Evolutionary conservation across 108 stramenopile species (phyloP).

Genomic region (Cyclostephanos tholiformis): DNA sequence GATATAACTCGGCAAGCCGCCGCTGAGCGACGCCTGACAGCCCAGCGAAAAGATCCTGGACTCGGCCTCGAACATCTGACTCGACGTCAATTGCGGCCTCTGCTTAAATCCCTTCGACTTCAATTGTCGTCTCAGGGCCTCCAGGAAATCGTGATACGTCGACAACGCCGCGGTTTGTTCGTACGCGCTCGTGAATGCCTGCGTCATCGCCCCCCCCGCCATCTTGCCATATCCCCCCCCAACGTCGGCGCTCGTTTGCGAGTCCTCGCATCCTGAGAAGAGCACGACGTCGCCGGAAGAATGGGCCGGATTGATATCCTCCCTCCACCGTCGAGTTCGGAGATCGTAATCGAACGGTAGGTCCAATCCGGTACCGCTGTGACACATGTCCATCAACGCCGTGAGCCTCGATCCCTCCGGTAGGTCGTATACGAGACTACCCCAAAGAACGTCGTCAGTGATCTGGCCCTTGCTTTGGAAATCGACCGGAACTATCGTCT

Average conservation of each 20-base stretch:
- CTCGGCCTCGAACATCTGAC: conserved; percentile 49
- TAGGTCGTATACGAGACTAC: conserved; percentile 64
- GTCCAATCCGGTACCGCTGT: conserved; percentile 88
- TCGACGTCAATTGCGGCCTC: conserved; percentile 49
- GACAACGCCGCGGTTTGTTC: conserved; percentile 21
- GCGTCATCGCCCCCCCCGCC: conserved; percentile 60
- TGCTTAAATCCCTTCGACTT: conserved; percentile 38
- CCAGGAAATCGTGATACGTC: conserved; percentile 51
- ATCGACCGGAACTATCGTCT: conserved; percentile 86
- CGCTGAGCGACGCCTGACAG: conserved; percentile 13
- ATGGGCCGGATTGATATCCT: conserved; percentile 50
- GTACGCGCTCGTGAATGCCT: conserved; percentile 50
- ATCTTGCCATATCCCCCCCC: conserved; percentile 15
- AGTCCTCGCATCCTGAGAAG: conserved; percentile 87
- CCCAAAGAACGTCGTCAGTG: conserved; percentile 76
- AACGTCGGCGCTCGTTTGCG: conserved; percentile 92
- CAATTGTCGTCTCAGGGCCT: conserved; percentile 34
- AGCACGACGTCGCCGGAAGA: conserved; percentile 57
- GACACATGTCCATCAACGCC: conserved; percentile 84
- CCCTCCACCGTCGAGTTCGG: conserved; percentile 35
- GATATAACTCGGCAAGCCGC: conserved; percentile 33
- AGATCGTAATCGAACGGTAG: conserved; percentile 65
- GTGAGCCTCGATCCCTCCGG: conserved; percentile 76
- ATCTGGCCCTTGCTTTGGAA: conserved; percentile 64
- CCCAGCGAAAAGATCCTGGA: conserved; percentile 52